Conservation (phyloP, 2,329 filamentous ascomycete species). For the Ophiostoma angusticollis region DNA sequence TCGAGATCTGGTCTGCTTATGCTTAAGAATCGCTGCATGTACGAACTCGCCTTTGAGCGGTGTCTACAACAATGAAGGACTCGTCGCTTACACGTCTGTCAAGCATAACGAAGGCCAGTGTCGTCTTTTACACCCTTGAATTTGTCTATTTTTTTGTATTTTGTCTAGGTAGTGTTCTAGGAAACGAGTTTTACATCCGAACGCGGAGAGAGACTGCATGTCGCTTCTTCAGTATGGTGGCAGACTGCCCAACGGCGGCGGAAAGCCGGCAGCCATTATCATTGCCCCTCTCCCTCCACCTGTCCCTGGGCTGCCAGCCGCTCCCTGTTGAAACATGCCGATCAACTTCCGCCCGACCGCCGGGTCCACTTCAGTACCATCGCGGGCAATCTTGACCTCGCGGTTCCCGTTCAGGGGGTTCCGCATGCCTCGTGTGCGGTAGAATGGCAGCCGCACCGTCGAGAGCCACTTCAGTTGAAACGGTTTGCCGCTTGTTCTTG, state of each 20-base stretch:
- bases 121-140: no score
- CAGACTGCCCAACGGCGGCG: conserved; percentile 13
- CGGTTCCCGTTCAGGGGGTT: conserved; percentile 94
- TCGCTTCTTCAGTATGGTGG: no score
- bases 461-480: conserved; percentile 88
- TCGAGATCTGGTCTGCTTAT: no score
- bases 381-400: conserved; percentile 90
- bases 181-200: no score
- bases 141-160: no score
- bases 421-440: conserved; percentile 70
- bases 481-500: conserved; percentile 75
- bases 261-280: conserved; percentile 25
- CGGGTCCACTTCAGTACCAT: conserved; percentile 87
- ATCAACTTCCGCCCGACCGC: conserved; percentile 63
- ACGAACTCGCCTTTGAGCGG: no score
- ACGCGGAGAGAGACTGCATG: no score
- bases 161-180: no score
- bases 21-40: no score
- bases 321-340: conserved; percentile 54
- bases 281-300: background rate
- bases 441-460: conserved; percentile 72
- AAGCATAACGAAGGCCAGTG: no score
- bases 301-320: background rate
- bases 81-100: no score
- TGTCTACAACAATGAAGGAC: no score